Base-by-base conservation (phyloP, 352 stramenopile genomes). In the Phytophthora chlamydospora region DNA sequence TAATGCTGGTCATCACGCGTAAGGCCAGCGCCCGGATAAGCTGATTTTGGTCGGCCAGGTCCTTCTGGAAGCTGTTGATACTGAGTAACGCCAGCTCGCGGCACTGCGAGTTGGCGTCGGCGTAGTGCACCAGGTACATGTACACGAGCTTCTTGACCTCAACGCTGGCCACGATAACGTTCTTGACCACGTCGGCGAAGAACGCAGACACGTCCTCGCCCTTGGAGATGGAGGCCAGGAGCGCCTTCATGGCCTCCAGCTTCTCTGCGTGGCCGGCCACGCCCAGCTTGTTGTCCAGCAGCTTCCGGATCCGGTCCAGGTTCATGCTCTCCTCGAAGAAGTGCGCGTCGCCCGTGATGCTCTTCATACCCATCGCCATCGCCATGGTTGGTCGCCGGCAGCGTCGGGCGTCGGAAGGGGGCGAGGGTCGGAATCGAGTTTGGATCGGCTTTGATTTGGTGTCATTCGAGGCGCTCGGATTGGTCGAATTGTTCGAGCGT, bases 111-210 rank as follows among this genome's bases (percentile, higher is more conserved):
- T 98, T 97, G 47, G 84, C 80, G 78, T 99, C 96, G 4, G 96
- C 94, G 74, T 99, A 99, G 75, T 99, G 96, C n/a, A 98, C 95
- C 12, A 99, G 81, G 75, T 99, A 99, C 80, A 99, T 99, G 79
- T 99, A 99, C 19, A 99, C 97, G 80, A 99, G 97, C 76, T 99
- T 99, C 63, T 99, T 98, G n/a, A 99, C 93, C 71, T 99, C 97
- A 29, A 99, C 88, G 42, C 81, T 97, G 21, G 90, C 91, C 27
- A 96, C 88, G 58, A 96, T 92, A 13, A 96, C 87, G 72, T 98
- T 99, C 69, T 95, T 95, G 44, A 99, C 97, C 17, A 99, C 97
- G 62, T 99, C 95, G 3, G 96, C 89, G 73, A 99, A 99, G 85
- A 99, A 99, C 40, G 98, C 88, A 35, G 87, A 97, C 12, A 99